These are phyloP conservation scores for Spatholobus suberectus DNA, from an alignment of 306 rosid species.

Conservation along the genomic window DNA sequence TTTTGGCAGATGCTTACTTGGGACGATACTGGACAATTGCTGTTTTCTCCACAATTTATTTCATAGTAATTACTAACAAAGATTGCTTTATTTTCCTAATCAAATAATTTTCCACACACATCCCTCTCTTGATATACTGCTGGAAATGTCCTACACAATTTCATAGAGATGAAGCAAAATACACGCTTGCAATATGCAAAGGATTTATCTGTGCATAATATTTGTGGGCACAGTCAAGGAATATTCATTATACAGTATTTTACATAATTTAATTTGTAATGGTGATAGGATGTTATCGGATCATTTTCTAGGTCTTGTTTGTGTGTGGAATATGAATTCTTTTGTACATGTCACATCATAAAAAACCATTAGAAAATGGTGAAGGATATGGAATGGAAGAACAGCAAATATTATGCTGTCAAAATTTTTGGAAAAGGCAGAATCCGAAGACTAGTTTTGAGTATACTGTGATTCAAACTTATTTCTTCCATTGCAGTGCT, in stretches of 20 bases:
- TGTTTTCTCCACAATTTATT: slow-evolving; percentile 74
- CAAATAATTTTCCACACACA: slow-evolving; percentile 17
- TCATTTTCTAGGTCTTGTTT: neutral
- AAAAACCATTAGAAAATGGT: neutral
- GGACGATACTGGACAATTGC: slow-evolving; percentile 99
- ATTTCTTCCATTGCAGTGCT: slow-evolving; percentile 18
- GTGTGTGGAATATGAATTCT: slow-evolving; percentile 20
- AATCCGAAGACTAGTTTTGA: slow-evolving; percentile 7
- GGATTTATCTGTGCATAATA: slow-evolving; percentile 6
- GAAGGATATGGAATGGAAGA: slow-evolving; percentile 34
- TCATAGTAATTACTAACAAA: slow-evolving; percentile 62
- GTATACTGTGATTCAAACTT: slow-evolving; percentile 17
- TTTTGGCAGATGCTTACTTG: slow-evolving; percentile 96
- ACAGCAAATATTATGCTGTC: neutral
- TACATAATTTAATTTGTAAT: slow-evolving; percentile 3
- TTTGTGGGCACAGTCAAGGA: slow-evolving; percentile 1
- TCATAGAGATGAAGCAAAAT: slow-evolving; percentile 13
- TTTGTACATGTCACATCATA: neutral
- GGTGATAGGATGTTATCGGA: neutral
- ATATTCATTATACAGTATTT: slow-evolving; percentile 24
- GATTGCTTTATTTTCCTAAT: neutral
- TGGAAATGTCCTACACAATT: slow-evolving; percentile 23
- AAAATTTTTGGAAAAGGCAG: slow-evolving; percentile 1
- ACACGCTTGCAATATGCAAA: neutral
- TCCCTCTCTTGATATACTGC: slow-evolving; percentile 26